Evolutionary conservation across 495 filamentous ascomycete genomes (phyloP), one percentile per base, ranked within the genome.

Genomic region (Penicillium arizonense): DNA sequence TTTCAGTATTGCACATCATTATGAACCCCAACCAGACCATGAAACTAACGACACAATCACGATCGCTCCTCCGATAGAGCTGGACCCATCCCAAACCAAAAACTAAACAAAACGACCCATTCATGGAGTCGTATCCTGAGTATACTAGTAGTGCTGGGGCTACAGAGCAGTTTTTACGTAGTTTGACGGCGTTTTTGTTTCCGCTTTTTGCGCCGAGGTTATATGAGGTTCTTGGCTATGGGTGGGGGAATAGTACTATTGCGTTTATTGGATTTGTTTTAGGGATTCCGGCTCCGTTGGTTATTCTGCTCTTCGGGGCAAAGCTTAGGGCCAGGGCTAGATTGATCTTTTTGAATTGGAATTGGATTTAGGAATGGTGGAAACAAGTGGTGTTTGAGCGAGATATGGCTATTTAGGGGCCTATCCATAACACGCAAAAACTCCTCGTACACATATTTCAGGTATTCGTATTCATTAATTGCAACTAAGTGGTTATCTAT

Each of bases 191-290:
- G 4, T 56, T 61, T 34, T 65, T 80, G 5, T 69, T 87, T 11
- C 82, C 83, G 1, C 68, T 86, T 2, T 76, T 74, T 24, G 82
- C 76, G 24, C 71, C 76, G 9, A 69, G 74, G 21, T 80, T 87
- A 78, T 86, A 84, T 47, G 41, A 69, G 5, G 59, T 56, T 1
- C 63, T 87, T 1, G 82, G 83, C 0, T 67, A 79, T 4, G 82
- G 83, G 0, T 85, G 82, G 73, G 82, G 82, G 0, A 84, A 86
- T 55, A 57, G 35, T 33, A 61, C 54, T 9, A 52, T 61, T 41
- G 53, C 44, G 7, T 28, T 57, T 2, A 50, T 57, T 44, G 58
- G 54, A 3, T 23, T 61, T 10, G 23, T 40, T 13, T n/a, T 57
- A 34, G 51, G 50, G 11, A 11, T 63, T 5, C 56, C 56, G n/a